Conservation (phyloP, 176 grass and related monocot species). For the Cymbopogon citratus region DNA sequence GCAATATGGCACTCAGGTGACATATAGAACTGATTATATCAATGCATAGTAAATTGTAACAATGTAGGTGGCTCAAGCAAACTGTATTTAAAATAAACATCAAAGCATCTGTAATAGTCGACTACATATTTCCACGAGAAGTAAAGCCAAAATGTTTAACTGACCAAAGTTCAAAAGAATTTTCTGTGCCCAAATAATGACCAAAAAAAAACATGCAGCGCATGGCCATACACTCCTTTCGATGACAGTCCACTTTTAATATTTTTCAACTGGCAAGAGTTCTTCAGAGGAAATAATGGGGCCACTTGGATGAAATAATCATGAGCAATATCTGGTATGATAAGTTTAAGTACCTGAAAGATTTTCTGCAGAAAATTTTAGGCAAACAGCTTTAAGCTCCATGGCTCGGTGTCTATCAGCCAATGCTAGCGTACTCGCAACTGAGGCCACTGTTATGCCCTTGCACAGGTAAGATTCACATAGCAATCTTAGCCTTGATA, state of each 20-base stretch:
- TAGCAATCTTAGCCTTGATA: slow-evolving; percentile 64
- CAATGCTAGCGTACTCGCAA: slow-evolving; percentile 65
- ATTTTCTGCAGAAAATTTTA: slow-evolving; percentile 88
- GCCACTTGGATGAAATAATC: not conserved
- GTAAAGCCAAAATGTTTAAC: not conserved
- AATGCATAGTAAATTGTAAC: not conserved
- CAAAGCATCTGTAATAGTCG: not conserved
- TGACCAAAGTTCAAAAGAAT: not conserved
- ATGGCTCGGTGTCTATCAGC: slow-evolving; percentile 68
- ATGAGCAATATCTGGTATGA: not conserved
- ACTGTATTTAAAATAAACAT: not conserved
- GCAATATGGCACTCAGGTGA: not conserved
- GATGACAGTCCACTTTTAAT: not conserved
- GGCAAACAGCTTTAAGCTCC: slow-evolving; percentile 91
- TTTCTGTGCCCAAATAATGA: not conserved
- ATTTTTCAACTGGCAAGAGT: not conserved
- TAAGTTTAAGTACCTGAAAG: slow-evolving; percentile 60
- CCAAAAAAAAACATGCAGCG: not conserved
- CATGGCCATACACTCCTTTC: not conserved
- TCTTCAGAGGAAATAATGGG: not conserved
- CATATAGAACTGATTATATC: not conserved
- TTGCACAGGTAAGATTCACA: slow-evolving; percentile 89
- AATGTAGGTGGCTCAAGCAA: not conserved
- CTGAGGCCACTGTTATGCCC: slow-evolving; percentile 66
- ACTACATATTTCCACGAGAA: not conserved